These are phyloP conservation scores for Aureobasidium sp. DNA, from an alignment of 2,329 filamentous ascomycete species.

Conservation along the genomic window DNA sequence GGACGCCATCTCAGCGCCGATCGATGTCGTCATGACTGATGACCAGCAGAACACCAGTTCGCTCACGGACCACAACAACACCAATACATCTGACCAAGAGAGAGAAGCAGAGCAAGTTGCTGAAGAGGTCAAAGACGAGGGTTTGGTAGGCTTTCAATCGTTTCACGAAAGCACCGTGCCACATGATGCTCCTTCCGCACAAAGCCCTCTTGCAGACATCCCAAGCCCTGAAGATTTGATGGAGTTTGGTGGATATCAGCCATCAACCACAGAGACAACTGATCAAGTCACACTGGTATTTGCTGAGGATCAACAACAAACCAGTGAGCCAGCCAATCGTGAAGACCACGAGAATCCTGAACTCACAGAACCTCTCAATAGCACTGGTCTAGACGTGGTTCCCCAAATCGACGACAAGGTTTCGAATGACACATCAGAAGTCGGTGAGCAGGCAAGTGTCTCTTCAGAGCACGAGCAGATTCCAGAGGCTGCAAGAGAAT, in stretches of 20 bases:
- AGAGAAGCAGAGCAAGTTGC: background rate
- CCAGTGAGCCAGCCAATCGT: constrained; percentile 4
- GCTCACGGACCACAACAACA: background rate
- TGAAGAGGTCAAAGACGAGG: background rate
- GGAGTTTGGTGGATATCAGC: constrained; percentile 13
- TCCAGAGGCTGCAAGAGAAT: background rate
- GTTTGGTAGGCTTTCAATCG: background rate
- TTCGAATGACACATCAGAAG: background rate
- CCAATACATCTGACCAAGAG: background rate
- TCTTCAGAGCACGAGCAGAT: background rate
- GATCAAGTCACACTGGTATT: background rate
- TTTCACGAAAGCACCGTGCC: background rate
- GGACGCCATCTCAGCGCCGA: background rate
- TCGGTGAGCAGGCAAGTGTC: background rate
- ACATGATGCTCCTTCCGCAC: background rate
- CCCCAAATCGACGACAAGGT: background rate
- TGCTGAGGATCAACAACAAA: background rate
- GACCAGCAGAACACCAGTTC: background rate
- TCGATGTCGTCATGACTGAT: constrained; percentile 14
- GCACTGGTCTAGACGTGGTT: background rate
- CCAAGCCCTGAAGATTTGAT: constrained; percentile 6
- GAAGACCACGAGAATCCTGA: background rate
- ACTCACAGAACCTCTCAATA: background rate
- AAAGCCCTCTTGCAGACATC: constrained; percentile 1
- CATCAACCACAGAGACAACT: background rate